A percentile compares a stretch with the other conserved stretches of the same genome.
These are phyloP conservation scores for Stenogyne calaminthoides DNA, from an alignment of 305 asterid species.

Conservation along the genomic window DNA sequence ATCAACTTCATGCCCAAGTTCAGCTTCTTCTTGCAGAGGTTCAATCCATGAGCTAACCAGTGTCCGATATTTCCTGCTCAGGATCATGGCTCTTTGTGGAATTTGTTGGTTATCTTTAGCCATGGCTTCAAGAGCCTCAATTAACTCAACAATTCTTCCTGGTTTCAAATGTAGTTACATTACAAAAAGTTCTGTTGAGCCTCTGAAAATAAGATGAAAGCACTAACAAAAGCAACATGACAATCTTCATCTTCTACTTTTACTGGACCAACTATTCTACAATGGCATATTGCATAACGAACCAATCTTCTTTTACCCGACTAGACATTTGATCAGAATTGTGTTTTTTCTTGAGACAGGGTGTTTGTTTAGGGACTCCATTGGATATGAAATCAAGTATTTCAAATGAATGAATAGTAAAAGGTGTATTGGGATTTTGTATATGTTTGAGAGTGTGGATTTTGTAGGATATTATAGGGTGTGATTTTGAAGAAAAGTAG, in stretches of 20 bases:
- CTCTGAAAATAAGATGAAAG: constrained; percentile 27
- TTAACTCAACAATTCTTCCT: constrained; percentile 89
- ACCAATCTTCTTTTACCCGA: constrained; percentile 11
- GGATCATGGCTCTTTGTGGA: constrained; percentile 94
- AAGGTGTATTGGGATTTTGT: too few relatives aligned
- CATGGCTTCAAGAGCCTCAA: constrained; percentile 93
- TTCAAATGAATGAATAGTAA: too few relatives aligned
- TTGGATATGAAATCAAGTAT: too few relatives aligned
- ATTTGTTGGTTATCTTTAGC: constrained; percentile 78
- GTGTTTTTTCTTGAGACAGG: neutral
- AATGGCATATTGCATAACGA: constrained; percentile 20
- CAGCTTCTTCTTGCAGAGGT: constrained; percentile 99
- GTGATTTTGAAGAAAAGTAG: too few relatives aligned
- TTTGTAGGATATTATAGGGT: too few relatives aligned
- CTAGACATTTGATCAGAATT: constrained; percentile 3
- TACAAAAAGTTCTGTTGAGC: constrained; percentile 6
- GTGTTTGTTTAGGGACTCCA: too few relatives aligned
- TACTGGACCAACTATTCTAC: constrained; percentile 20
- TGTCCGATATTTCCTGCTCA: constrained; percentile 90
- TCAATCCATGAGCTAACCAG: constrained; percentile 99
- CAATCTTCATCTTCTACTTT: constrained; percentile 11
- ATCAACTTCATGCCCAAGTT: constrained; percentile 95
- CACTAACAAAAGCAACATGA: constrained; percentile 14
- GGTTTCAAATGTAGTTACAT: constrained; percentile 33
- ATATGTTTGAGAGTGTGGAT: too few relatives aligned